phyloP scores from a whole-genome alignment of 192 early-diverging fungal genomes.

The Umbelopsis sp. region DNA sequence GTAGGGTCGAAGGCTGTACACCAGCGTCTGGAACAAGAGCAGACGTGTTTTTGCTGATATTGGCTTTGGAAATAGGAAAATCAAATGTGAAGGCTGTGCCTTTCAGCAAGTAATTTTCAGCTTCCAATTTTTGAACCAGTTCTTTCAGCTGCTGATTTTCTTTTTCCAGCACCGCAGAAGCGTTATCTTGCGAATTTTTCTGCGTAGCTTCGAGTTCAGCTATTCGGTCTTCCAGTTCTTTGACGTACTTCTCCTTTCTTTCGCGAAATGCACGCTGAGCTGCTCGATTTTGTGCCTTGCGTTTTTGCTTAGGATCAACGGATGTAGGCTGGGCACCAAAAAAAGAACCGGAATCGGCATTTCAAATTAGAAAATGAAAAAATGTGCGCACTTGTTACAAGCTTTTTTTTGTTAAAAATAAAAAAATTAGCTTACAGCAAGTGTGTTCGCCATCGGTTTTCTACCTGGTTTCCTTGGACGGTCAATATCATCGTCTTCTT shows the following conservation, averaged over 20 bases:
- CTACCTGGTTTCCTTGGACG: slow-evolving; percentile 13
- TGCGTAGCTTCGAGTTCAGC: slow-evolving; percentile 64
- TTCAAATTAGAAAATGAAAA: no score
- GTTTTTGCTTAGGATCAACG: slow-evolving; percentile 37
- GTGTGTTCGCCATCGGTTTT: slow-evolving; percentile 3
- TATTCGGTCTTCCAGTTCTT: slow-evolving; percentile 76
- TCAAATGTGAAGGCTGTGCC: slow-evolving; percentile 58
- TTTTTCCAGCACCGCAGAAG: slow-evolving; percentile 42
- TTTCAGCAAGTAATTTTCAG: slow-evolving; percentile 60
- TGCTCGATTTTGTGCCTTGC: slow-evolving; percentile 42
- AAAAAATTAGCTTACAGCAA: not conserved
- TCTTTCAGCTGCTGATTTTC: slow-evolving; percentile 56
- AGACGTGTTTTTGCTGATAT: not conserved
- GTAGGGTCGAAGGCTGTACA: not conserved
- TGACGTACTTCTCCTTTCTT: slow-evolving; percentile 82
- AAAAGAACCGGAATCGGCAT: not conserved
- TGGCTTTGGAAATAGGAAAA: slow-evolving; percentile 45
- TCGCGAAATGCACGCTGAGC: slow-evolving; percentile 58
- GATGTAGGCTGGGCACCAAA: not conserved
- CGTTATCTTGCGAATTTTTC: slow-evolving; percentile 26
- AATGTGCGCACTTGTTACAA: no score
- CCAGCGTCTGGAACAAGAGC: slow-evolving; percentile 17
- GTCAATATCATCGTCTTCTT: slow-evolving; percentile 2
- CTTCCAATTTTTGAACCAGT: slow-evolving; percentile 52
- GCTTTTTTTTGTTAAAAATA: no score